Conservation (phyloP, 352 stramenopile species). For the Blastocystis sp. region DNA sequence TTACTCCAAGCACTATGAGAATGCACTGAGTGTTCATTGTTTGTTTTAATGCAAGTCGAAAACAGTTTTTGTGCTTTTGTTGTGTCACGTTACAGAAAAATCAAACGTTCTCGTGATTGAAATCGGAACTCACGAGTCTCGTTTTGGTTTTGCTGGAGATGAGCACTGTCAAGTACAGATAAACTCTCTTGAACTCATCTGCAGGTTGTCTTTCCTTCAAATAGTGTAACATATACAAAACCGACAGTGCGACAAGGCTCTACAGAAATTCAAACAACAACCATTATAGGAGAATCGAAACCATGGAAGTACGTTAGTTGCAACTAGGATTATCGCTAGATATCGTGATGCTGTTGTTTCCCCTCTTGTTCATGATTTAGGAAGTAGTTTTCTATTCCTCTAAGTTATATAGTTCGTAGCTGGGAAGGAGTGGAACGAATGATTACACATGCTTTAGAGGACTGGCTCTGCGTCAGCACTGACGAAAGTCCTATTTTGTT, state of each 20-base stretch:
- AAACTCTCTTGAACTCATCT: neutral
- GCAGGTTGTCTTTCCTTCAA: conserved; percentile 10
- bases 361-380: conserved; percentile 18
- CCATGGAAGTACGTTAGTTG: neutral
- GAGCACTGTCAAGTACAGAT: neutral
- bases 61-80: neutral
- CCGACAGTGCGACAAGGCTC: neutral
- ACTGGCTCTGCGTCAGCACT: conserved; percentile 70
- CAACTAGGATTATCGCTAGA: neutral
- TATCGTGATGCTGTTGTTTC: conserved; percentile 14
- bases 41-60: conserved; percentile 3
- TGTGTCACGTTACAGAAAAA: neutral
- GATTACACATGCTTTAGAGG: conserved; percentile 72
- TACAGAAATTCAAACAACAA: neutral
- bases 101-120: conserved; percentile 58
- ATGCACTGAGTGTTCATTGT: neutral
- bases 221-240: conserved; percentile 50
- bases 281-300: conserved; percentile 33
- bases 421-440: conserved; percentile 78
- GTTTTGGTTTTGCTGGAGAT: conserved; percentile 57
- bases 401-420: neutral
- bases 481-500: conserved; percentile 72
- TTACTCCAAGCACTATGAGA: conserved; percentile 63
- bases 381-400: neutral
- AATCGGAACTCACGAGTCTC: conserved; percentile 37